phyloP scores from a whole-genome alignment of 208 protist genomes.

The Strigomonas culicis region DNA sequence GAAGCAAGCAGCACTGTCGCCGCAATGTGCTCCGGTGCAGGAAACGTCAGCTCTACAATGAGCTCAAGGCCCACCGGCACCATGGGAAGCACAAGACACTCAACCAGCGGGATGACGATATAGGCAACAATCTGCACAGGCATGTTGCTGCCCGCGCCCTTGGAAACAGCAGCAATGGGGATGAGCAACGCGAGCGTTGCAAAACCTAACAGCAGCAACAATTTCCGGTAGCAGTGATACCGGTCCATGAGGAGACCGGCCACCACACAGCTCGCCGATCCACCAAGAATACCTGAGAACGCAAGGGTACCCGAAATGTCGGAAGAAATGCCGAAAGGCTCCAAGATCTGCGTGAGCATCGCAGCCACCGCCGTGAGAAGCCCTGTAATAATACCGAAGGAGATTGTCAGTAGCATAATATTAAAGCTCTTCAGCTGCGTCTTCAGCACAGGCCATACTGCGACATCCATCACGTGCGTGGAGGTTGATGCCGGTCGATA shows the following conservation, averaged over 20 bases:
- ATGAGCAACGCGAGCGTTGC: slow-evolving; percentile 19
- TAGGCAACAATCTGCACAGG: slow-evolving; percentile 17
- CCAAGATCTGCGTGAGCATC: slow-evolving; percentile 38
- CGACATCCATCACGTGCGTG: slow-evolving; percentile 14
- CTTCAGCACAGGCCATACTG: slow-evolving; percentile 21
- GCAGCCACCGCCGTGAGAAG: slow-evolving; percentile 31
- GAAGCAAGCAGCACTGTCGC: slow-evolving; percentile 22
- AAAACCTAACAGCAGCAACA: slow-evolving; percentile 14
- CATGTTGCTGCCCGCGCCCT: not conserved
- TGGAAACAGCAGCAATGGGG: slow-evolving; percentile 13
- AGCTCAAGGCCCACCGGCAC: slow-evolving; percentile 52
- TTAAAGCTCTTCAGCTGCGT: slow-evolving; percentile 21
- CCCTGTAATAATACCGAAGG: slow-evolving; percentile 39
- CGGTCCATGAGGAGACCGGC: slow-evolving; percentile 30
- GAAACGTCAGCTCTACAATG: slow-evolving; percentile 53
- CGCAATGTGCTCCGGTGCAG: slow-evolving; percentile 31
- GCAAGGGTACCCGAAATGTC: slow-evolving; percentile 31
- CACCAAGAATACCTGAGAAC: slow-evolving; percentile 41
- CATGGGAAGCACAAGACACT: slow-evolving; percentile 33
- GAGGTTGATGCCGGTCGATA: slow-evolving; percentile 29
- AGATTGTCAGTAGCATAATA: slow-evolving; percentile 25
- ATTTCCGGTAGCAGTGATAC: slow-evolving; percentile 31
- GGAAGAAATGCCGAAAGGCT: slow-evolving; percentile 41
- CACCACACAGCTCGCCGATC: slow-evolving; percentile 26
- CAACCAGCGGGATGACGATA: slow-evolving; percentile 33